These are phyloP conservation scores for Paraphaeosphaeria minitans DNA, from an alignment of 2,329 filamentous ascomycete genomes.

Conservation along the genomic window DNA sequence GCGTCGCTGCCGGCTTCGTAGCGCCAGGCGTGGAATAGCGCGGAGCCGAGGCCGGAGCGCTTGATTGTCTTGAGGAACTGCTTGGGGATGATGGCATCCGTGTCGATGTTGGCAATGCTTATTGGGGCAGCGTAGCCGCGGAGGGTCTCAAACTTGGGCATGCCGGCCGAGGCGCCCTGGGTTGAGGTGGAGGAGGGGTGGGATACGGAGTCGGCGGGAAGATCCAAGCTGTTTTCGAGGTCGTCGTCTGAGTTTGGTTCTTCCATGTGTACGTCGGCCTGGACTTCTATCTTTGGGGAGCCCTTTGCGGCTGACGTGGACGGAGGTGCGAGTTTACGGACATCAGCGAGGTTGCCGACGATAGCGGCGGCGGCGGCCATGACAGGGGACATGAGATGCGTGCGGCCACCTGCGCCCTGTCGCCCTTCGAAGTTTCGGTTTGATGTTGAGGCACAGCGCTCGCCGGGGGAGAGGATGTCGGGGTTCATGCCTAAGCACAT, in stretches of 20 bases:
- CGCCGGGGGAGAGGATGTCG: conserved; percentile 88
- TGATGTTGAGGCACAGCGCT: conserved; percentile 92
- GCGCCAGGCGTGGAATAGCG: conserved; percentile 85
- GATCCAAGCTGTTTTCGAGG: conserved; percentile 66
- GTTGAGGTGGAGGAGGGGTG: conserved; percentile 65
- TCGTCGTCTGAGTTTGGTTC: conserved; percentile 66
- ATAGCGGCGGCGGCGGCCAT: conserved; percentile 95
- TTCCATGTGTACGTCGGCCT: conserved; percentile 57
- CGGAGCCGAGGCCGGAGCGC: conserved; percentile 86
- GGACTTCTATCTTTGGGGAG: conserved; percentile 64
- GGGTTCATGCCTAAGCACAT: conserved; percentile 99
- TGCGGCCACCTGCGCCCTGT: conserved; percentile 88
- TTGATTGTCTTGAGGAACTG: conserved; percentile 99
- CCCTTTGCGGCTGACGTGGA: conserved; percentile 50
- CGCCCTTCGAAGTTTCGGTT: conserved; percentile 98
- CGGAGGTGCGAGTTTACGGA: conserved; percentile 72
- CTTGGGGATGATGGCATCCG: conserved; percentile 99
- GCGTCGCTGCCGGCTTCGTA: conserved; percentile 68
- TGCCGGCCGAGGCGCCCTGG: conserved; percentile 61
- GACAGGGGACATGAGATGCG: conserved; percentile 94
- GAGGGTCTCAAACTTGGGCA: conserved; percentile 81
- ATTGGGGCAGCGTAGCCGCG: conserved; percentile 88
- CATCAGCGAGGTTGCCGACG: conserved; percentile 87
- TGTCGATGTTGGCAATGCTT: conserved; percentile 90
- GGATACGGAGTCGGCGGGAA: conserved; percentile 66